A percentile compares a stretch with the other conserved stretches of the same genome.
Evolutionary conservation across 345 rosid species (phyloP).

Genomic region (Sisymbrium altissimum): DNA sequence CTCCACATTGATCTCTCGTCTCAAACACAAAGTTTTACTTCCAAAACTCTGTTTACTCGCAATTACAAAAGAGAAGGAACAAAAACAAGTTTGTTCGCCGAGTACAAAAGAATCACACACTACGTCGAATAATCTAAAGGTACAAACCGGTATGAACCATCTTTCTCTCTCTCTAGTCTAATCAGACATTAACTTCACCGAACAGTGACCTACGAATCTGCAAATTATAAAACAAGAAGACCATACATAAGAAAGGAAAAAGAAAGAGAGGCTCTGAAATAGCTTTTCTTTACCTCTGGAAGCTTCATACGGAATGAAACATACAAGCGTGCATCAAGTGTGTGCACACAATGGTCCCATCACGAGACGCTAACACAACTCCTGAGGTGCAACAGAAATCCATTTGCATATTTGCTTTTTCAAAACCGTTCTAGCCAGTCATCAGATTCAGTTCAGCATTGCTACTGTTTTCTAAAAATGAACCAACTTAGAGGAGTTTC

Average conservation of each 20-base stretch:
- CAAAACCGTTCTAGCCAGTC: no score
- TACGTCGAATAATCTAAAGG: neutral
- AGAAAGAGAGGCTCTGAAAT: neutral
- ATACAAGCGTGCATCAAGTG: slow-evolving; percentile 85
- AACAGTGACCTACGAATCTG: slow-evolving; percentile 67
- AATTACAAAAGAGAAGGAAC: neutral
- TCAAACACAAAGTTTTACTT: neutral
- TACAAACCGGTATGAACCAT: neutral
- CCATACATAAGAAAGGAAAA: neutral
- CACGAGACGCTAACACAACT: slow-evolving; percentile 45
- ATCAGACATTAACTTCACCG: slow-evolving; percentile 26
- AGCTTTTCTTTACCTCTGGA: slow-evolving; percentile 49
- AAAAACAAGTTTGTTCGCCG: neutral
- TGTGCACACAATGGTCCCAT: slow-evolving; percentile 75
- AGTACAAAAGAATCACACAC: neutral
- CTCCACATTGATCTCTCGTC: neutral
- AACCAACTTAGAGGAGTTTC: no score
- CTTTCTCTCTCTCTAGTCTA: neutral
- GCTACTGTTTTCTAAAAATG: no score
- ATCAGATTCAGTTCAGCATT: no score
- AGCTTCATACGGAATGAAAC: slow-evolving; percentile 68
- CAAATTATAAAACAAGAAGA: neutral
- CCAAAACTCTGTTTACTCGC: neutral
- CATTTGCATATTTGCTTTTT: no score
- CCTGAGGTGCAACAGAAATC: no score